Evolutionary conservation across 2,329 filamentous ascomycete species (phyloP).

Genomic region (Ophiosphaerella narmari): DNA sequence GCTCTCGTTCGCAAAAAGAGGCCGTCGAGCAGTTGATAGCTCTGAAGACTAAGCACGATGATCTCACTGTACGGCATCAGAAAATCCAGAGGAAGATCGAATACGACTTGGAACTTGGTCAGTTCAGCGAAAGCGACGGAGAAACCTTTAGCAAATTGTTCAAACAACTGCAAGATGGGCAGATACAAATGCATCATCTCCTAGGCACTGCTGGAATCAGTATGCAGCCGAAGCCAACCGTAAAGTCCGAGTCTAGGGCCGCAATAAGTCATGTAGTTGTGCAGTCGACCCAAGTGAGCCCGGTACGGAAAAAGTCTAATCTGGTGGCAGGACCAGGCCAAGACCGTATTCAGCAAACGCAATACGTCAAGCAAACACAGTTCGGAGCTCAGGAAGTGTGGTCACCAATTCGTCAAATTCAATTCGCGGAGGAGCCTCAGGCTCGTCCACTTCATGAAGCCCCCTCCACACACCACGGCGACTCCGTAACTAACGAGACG

Average conservation of each 20-base stretch:
- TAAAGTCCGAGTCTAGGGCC: constrained; percentile 13
- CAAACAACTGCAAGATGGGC: constrained; percentile 32
- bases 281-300: constrained; percentile 38
- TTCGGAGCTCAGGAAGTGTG: constrained; percentile 28
- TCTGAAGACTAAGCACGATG: constrained; percentile 24
- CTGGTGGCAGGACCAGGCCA: constrained; percentile 8
- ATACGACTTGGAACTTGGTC: constrained; percentile 33
- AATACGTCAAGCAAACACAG: constrained; percentile 41
- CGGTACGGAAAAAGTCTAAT: constrained; percentile 19
- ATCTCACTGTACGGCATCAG: constrained; percentile 21
- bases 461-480: not conserved
- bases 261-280: constrained; percentile 26
- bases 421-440: constrained; percentile 28
- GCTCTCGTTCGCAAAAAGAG: constrained; percentile 32
- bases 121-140: constrained; percentile 31
- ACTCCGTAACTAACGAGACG: not conserved
- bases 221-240: constrained; percentile 12
- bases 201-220: constrained; percentile 33
- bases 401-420: constrained; percentile 33
- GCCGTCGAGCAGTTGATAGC: constrained; percentile 34
- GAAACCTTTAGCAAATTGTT: constrained; percentile 29
- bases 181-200: constrained; percentile 34
- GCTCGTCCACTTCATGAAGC: constrained; percentile 13
- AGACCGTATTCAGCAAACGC: constrained; percentile 37
- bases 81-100: constrained; percentile 35